phyloP scores from a whole-genome alignment of 345 rosid genomes.

The Citrus glauca region DNA sequence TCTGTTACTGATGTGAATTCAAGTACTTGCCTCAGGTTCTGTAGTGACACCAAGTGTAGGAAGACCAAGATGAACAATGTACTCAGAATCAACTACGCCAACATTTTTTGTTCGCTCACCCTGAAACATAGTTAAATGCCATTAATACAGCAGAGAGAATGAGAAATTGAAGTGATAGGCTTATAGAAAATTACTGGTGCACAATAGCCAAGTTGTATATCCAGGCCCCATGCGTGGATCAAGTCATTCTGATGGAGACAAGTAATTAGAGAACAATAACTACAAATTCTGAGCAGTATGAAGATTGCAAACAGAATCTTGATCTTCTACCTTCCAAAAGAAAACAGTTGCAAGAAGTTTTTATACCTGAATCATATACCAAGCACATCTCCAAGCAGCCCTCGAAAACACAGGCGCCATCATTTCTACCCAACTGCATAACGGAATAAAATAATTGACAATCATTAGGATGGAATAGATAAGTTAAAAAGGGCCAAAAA shows the following conservation, averaged over 20 bases:
- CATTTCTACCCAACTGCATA: conserved; percentile 92
- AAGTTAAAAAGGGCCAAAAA: neutral
- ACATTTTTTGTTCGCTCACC: conserved; percentile 87
- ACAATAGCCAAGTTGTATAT: conserved; percentile 82
- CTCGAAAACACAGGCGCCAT: conserved; percentile 97
- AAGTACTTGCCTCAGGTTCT: conserved; percentile 34
- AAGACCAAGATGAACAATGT: conserved; percentile 75
- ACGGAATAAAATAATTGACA: neutral
- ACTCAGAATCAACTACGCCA: conserved; percentile 92
- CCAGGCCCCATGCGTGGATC: conserved; percentile 96
- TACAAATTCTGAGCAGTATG: neutral
- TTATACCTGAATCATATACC: conserved; percentile 95
- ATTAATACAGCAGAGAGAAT: neutral
- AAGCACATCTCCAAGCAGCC: conserved; percentile 85
- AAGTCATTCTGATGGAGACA: conserved; percentile 63
- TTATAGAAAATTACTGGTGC: conserved; percentile 55
- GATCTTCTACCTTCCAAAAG: neutral
- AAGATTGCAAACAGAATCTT: neutral
- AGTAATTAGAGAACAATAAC: neutral
- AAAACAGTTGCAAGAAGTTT: neutral
- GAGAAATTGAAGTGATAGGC: neutral
- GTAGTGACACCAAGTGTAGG: conserved; percentile 65
- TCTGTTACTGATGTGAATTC: neutral
- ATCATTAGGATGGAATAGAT: neutral
- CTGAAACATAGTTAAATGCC: conserved; percentile 29